These are phyloP conservation scores for Microbotryum scabiosae DNA, from an alignment of 1,284 basidiomycete species.

Conservation along the genomic window DNA sequence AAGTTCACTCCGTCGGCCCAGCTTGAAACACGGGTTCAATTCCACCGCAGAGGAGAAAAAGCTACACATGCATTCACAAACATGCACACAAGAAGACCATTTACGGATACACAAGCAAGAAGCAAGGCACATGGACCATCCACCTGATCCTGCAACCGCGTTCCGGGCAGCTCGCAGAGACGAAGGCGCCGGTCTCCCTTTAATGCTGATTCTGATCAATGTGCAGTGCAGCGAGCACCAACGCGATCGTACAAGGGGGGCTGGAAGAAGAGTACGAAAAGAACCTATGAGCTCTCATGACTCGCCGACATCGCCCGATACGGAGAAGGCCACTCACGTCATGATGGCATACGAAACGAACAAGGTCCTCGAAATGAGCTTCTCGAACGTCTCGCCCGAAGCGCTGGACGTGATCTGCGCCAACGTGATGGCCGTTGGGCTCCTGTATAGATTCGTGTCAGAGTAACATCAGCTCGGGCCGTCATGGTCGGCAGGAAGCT, in stretches of 20 bases:
- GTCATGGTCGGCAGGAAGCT: background rate
- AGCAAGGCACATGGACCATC: no score
- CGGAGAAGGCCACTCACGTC: constrained; percentile 17
- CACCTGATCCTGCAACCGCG: constrained; percentile 16
- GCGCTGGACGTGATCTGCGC: constrained; percentile 31
- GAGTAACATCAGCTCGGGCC: background rate
- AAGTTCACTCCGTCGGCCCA: no score
- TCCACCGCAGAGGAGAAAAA: no score
- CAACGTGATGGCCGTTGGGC: constrained; percentile 34
- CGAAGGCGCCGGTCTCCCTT: no score
- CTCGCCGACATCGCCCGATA: background rate
- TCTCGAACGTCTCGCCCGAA: constrained; percentile 16
- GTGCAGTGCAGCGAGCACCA: constrained; percentile 24
- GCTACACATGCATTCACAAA: no score
- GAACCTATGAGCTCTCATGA: background rate
- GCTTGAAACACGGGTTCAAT: no score
- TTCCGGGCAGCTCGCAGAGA: no score
- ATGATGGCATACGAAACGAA: constrained; percentile 36
- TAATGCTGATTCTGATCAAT: constrained; percentile 9
- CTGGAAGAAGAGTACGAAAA: background rate
- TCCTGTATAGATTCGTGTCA: constrained; percentile 8
- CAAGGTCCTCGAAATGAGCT: constrained; percentile 32
- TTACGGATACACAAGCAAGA: background rate
- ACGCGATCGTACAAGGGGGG: constrained; percentile 19
- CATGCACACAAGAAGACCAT: no score